Base-by-base conservation (phyloP, 2,329 filamentous ascomycete genomes). In the Emmonsiellopsis sp. region DNA sequence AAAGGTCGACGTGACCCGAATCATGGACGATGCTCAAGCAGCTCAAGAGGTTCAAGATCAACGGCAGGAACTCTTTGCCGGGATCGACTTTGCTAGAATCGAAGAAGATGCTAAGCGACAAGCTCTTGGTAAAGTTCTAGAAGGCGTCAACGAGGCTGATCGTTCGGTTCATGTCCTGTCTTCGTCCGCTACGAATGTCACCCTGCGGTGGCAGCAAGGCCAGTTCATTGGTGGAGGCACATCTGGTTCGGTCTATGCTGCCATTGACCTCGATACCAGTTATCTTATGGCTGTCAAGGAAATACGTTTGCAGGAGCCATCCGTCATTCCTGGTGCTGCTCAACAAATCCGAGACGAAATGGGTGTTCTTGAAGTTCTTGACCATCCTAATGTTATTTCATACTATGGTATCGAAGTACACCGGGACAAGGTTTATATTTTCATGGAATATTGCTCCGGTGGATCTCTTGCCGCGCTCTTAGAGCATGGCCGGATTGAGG, bases 211-310 rank as follows among this genome's bases (percentile, higher is more conserved):
- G 93, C 93, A 97, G 69, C 93, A 96, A 76, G 93, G 93, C n/a
- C 89, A 95, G 63, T 98, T 94, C 66, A 89, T 98, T 43, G 93
- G 93, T 50, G 92, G 93, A 51, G 93, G 93, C 60, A 96, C 92
- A 0, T 98, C 98, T 71, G 93, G 93, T 57, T 95, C 91, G 51
- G 93, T 98, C 9, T 98, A 98, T 65, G 90, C 90, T 35, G 93
- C 91, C 35, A 95, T 97, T 81, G 96, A 98, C 66, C 77, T 98
- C 51, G 94, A 98, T 72, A 92, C 89, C 30, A 92, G 92, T 54
- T 90, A 95, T 65, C 74, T 97, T 57, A 97, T 98, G 92, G 93
- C 93, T 2, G 93, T 98, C 61, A 98, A 98, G 73, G 93, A 98
- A 71, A 98, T 98, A 61, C 86, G 93, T 57, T 79, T 98, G 31